Conservation (phyloP, 345 rosid genomes). For the Firmiana major region DNA sequence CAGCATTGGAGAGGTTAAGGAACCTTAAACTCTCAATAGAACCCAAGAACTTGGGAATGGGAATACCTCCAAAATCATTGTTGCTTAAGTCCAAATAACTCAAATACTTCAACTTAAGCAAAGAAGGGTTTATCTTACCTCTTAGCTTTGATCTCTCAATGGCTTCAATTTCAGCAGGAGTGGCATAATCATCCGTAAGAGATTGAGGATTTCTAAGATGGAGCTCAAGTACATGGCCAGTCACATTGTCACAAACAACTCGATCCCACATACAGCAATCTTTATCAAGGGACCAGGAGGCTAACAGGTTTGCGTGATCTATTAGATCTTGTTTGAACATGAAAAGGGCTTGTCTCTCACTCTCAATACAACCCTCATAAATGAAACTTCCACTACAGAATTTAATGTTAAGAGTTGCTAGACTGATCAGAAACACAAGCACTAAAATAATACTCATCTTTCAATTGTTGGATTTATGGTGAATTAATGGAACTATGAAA, state of each 20-base stretch:
- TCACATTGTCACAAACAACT: slow-evolving; percentile 17
- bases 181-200: not conserved
- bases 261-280: slow-evolving; percentile 28
- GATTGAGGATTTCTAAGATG: slow-evolving; percentile 14
- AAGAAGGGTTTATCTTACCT: slow-evolving; percentile 27
- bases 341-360: slow-evolving; percentile 26
- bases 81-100: slow-evolving; percentile 28
- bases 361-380: slow-evolving; percentile 9
- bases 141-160: slow-evolving; percentile 15
- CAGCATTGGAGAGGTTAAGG: slow-evolving; percentile 26
- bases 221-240: slow-evolving; percentile 10
- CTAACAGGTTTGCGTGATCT: slow-evolving; percentile 25
- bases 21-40: slow-evolving; percentile 15
- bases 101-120: slow-evolving; percentile 16
- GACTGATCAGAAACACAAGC: not conserved
- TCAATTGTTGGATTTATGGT: not conserved
- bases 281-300: slow-evolving; percentile 19
- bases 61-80: slow-evolving; percentile 25
- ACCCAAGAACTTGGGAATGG: slow-evolving; percentile 28
- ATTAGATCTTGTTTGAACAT: slow-evolving; percentile 21
- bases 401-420: not conserved
- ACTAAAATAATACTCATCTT: not conserved
- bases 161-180: too few relatives aligned
- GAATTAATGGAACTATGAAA: not conserved
- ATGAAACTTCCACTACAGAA: not conserved